Evolutionary conservation across 441 rosid species (phyloP).

Genomic region (Erysimum cheiri): DNA sequence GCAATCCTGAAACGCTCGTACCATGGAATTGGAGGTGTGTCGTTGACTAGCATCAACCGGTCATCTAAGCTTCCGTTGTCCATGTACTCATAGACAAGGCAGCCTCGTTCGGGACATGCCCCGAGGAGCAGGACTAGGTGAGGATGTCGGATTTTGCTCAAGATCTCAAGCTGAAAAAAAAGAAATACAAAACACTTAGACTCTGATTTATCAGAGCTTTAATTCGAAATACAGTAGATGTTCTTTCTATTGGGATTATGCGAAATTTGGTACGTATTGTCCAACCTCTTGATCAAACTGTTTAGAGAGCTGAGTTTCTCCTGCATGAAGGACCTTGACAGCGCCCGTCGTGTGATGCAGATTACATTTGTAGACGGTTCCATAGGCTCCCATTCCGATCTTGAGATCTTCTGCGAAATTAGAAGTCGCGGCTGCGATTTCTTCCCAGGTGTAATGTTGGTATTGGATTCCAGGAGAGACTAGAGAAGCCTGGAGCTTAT

Average conservation of each 20-base stretch:
- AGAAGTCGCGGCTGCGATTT: slow-evolving; percentile 75
- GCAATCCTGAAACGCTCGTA: slow-evolving; percentile 79
- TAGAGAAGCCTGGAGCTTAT: slow-evolving; percentile 68
- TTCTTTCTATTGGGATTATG: background rate
- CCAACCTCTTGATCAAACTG: slow-evolving; percentile 88
- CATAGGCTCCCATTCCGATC: slow-evolving; percentile 91
- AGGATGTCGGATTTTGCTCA: slow-evolving; percentile 88
- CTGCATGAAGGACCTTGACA: slow-evolving; percentile 81
- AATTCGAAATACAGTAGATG: too few relatives aligned
- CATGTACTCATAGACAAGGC: slow-evolving; percentile 90
- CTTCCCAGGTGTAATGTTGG: slow-evolving; percentile 79
- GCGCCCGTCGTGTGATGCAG: slow-evolving; percentile 80
- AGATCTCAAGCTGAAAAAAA: slow-evolving; percentile 73
- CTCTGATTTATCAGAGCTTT: background rate
- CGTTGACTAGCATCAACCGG: slow-evolving; percentile 54
- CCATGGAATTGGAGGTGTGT: slow-evolving; percentile 84
- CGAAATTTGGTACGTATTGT: background rate
- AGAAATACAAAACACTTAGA: slow-evolving; percentile 15
- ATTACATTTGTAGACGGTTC: slow-evolving; percentile 78
- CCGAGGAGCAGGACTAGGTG: slow-evolving; percentile 93
- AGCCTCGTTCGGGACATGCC: slow-evolving; percentile 83
- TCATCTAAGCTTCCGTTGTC: slow-evolving; percentile 93
- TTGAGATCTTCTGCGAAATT: slow-evolving; percentile 74
- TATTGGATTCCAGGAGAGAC: slow-evolving; percentile 55
- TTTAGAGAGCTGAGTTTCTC: slow-evolving; percentile 60